These are phyloP conservation scores for Colletotrichum sp. DNA, from an alignment of 2,329 filamentous ascomycete genomes.

Conservation along the genomic window DNA sequence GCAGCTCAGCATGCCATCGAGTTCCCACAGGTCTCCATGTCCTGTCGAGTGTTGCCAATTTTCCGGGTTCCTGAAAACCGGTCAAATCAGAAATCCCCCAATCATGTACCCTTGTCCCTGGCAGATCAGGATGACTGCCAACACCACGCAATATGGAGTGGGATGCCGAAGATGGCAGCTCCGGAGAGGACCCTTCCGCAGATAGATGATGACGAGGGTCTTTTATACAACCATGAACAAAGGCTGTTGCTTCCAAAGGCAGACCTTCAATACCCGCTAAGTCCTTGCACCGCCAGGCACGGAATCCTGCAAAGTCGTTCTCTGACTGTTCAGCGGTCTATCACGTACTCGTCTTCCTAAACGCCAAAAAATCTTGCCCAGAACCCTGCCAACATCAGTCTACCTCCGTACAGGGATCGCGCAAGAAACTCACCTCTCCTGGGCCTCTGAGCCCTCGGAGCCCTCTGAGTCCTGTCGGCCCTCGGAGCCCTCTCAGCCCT, in stretches of 20 bases:
- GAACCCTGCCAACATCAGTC: background rate
- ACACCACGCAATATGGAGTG: background rate
- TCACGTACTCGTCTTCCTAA: background rate
- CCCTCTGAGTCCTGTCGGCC: background rate
- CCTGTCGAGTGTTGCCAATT: background rate
- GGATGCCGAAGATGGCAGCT: background rate
- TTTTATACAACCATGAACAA: background rate
- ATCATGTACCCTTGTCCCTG: background rate
- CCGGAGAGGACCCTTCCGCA: conserved; percentile 11
- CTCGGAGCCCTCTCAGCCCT: background rate
- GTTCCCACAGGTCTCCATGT: background rate
- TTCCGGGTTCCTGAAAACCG: background rate
- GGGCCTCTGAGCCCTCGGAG: background rate
- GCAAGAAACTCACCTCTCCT: background rate
- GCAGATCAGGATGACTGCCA: background rate
- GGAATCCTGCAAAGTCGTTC: background rate
- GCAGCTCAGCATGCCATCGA: background rate
- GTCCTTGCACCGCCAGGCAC: background rate
- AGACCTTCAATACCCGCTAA: background rate
- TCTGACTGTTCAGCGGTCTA: background rate
- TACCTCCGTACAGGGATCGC: background rate
- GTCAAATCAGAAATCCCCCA: conserved; percentile 12
- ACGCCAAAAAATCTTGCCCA: background rate
- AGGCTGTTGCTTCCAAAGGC: background rate
- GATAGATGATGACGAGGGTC: background rate